Evolutionary conservation across 768 basidiomycete species (phyloP).

Genomic region (Leccinum longicurvipes): DNA sequence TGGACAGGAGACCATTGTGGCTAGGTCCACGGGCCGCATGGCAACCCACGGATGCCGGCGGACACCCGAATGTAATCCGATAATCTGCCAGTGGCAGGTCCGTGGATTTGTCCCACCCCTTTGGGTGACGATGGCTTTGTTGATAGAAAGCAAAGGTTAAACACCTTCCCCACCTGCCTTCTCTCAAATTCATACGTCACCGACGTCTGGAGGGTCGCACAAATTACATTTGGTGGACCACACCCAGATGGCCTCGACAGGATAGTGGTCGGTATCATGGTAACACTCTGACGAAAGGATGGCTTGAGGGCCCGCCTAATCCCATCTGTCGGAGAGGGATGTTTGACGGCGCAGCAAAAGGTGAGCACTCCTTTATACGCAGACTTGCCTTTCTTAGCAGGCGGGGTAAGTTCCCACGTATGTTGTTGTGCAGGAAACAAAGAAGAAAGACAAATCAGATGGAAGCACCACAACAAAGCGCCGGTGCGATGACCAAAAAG

Average conservation of each 20-base stretch:
- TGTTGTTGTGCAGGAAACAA: neutral
- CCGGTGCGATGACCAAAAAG: neutral
- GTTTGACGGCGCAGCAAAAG: neutral
- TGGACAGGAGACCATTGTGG: neutral
- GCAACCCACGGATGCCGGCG: neutral
- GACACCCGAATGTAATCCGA: neutral
- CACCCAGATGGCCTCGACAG: neutral
- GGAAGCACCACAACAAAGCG: constrained; percentile 1
- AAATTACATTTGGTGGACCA: neutral
- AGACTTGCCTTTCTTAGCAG: neutral
- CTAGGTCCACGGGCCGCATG: neutral
- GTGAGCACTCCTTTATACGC: neutral
- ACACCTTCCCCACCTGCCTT: neutral
- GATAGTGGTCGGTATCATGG: neutral
- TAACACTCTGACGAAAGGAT: neutral
- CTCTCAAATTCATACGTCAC: neutral
- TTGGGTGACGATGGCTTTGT: neutral
- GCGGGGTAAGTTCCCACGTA: neutral
- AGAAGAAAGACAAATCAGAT: neutral
- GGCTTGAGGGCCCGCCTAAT: neutral
- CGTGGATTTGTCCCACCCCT: neutral
- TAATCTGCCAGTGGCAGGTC: no score
- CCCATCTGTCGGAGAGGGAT: neutral
- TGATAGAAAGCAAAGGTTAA: neutral
- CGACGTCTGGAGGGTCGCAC: neutral